A percentile compares a stretch with the other conserved stretches of the same genome.
Conservation (phyloP, 805 yeast genomes). For the Hanseniaspora taiwanica region DNA sequence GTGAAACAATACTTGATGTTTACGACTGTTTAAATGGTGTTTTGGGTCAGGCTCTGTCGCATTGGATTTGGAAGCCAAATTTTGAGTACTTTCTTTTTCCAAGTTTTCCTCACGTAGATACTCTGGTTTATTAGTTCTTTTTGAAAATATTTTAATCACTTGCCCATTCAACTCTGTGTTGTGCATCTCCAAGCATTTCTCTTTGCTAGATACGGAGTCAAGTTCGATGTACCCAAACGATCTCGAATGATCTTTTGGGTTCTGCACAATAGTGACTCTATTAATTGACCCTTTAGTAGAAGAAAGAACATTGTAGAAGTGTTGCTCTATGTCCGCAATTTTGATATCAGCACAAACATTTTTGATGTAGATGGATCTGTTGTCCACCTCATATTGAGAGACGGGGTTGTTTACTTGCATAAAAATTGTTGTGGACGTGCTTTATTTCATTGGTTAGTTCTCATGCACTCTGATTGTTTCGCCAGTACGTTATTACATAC, state of each 20-base stretch:
- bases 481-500: no score
- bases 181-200: constrained; percentile 33
- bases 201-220: constrained; percentile 28
- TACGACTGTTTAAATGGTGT: no score
- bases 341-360: constrained; percentile 36
- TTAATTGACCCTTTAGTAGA: constrained; percentile 29
- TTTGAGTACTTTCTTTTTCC: no score
- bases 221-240: constrained; percentile 42
- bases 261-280: constrained; percentile 36
- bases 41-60: no score
- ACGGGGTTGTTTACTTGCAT: not conserved
- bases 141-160: constrained; percentile 32
- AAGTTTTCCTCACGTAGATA: constrained; percentile 9
- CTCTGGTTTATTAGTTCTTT: constrained; percentile 44
- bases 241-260: constrained; percentile 4
- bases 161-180: constrained; percentile 34
- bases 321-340: constrained; percentile 37
- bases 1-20: no score
- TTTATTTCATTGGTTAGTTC: not conserved
- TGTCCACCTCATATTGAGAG: constrained; percentile 33
- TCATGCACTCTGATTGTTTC: no score
- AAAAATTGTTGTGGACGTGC: not conserved
- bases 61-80: not conserved
- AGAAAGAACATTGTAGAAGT: constrained; percentile 24
- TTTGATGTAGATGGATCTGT: constrained; percentile 41